Base-by-base conservation (phyloP, 768 basidiomycete genomes). In the Epithele typhae region DNA sequence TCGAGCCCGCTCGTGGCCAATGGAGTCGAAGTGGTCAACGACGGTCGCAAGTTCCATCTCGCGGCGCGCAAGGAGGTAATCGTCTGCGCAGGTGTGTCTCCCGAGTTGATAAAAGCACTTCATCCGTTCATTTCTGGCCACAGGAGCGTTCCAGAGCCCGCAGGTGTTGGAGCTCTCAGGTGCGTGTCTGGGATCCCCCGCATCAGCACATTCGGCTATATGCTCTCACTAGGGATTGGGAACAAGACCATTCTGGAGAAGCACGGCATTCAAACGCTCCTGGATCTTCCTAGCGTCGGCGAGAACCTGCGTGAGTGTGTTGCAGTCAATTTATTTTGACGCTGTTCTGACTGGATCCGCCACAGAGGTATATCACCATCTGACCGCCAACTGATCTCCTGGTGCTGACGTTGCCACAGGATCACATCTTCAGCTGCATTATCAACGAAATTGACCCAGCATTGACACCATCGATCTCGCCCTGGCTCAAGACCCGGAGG, bases 91-190 rank as follows among this genome's bases (percentile, higher is more conserved):
- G 27, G 27, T 30, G 27, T 30, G 27, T 30, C 7, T 14, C 27
- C n/a, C 7, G 8, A 14, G 7, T 7, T 7, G 27, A n/a, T n/a
- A n/a, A 14, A 30, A 14, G 27, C 27, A 7, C 8, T 30, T 7
- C 14, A 30, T 30, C 27, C n/a, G n/a, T n/a, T n/a, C n/a, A n/a
- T n/a, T n/a, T n/a, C n/a, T n/a, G n/a, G 27, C 7, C 7, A 7
- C 7, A 30, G 27, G 27, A 7, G 27, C 48, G 3, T 18, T 49
- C 2, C 36, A 43, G 18, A 49, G 42, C 3, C 48, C 48, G 1
- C 48, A 49, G 4, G 15, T 49, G 3, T 38, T 49, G 5, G 48
- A 49, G 25, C 25, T 49, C 4, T 49, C 48, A 12, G 48, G 48
- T 30, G 14, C 7, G 27, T 14, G 27, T 7, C 14, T 30, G 27